phyloP scores from a whole-genome alignment of 2,329 filamentous ascomycete species.

The Fusarium pseudoanthophilum region DNA sequence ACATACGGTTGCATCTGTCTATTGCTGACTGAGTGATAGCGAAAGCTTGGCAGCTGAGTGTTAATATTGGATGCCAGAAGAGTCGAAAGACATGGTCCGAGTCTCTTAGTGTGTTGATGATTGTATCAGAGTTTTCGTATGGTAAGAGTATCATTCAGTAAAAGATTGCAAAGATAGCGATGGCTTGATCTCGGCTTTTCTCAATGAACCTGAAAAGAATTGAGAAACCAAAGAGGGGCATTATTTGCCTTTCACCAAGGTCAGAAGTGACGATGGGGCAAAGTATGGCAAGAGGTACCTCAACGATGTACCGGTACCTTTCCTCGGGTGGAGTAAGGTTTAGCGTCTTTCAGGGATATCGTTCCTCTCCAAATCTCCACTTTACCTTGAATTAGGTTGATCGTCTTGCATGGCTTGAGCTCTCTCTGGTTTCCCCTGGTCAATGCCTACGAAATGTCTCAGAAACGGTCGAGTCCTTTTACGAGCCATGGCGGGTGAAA shows the following conservation, averaged over 20 bases:
- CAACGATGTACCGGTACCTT: conserved; percentile 31
- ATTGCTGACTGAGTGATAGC: conserved; percentile 9
- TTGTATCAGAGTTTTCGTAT: background rate
- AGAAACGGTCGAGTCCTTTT: conserved; percentile 12
- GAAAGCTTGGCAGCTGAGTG: conserved; percentile 6
- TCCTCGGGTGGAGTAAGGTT: conserved; percentile 19
- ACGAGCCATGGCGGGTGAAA: background rate
- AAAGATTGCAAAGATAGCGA: background rate
- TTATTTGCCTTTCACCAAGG: background rate
- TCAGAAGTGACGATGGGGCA: conserved; percentile 4
- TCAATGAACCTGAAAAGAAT: background rate
- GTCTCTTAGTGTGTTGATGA: background rate
- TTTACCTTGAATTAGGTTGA: conserved; percentile 33
- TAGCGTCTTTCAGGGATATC: conserved; percentile 8
- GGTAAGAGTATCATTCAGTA: background rate
- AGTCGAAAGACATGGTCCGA: background rate
- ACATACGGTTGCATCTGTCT: background rate
- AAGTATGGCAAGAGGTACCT: conserved; percentile 14
- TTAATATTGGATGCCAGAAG: background rate
- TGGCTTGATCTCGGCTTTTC: background rate
- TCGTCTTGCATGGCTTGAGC: conserved; percentile 34
- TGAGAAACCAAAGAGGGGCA: conserved; percentile 3
- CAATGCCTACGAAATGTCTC: conserved; percentile 10
- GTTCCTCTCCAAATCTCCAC: conserved; percentile 35
- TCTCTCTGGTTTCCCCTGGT: conserved; percentile 1